Base-by-base conservation (phyloP, 345 rosid species). In the Corchorus olitorius region DNA sequence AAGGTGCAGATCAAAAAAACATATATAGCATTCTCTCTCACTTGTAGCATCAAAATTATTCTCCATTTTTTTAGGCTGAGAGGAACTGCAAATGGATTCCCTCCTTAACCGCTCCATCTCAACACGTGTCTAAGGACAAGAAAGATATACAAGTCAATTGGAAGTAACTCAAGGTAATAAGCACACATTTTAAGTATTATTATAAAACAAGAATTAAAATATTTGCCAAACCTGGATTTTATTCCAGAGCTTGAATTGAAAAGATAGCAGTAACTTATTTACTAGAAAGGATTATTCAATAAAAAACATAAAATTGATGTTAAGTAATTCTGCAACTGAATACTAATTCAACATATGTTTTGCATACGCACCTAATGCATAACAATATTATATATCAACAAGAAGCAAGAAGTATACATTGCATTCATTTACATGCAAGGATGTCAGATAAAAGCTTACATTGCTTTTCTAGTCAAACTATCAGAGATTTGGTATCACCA, bases 1-100 rank as follows among this genome's bases (percentile, higher is more conserved):
- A 27, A 94, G 88, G 84, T 94, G 99, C 89, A 97, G 82, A 87
- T 97, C 97, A 69, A 94, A 97, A 82, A 88, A 88, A 83, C 99
- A 97, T 65, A 92, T 64, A 72, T 86, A 85, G 81, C 99, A 97
- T 82, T 97, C 99, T 80, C 96, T 91, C 89, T 97, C 98, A 19
- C 85, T 86, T 46, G 91, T 79, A 74, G 97, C 90, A 87, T 94
- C 99, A 61, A 97, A 97, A 81, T 85, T 86, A 79, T 86, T 88
- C 68, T 89, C 95, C 99, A 94, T 97, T 91, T 97, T 97, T 86
- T 83, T 41, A 73, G 92, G 84, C 79, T 70, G 97, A 2, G 86
- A 87, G 48, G 90, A 82, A 75, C 79, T 87, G 88, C 92, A 81
- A 22, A 91, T 77, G 75, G 83, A 81, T 68, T 86, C 94, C 86